A percentile compares a stretch with the other conserved stretches of the same genome.
phyloP scores from a whole-genome alignment of 2,329 filamentous ascomycete species.

The Chrysoporthe austroafricana region DNA sequence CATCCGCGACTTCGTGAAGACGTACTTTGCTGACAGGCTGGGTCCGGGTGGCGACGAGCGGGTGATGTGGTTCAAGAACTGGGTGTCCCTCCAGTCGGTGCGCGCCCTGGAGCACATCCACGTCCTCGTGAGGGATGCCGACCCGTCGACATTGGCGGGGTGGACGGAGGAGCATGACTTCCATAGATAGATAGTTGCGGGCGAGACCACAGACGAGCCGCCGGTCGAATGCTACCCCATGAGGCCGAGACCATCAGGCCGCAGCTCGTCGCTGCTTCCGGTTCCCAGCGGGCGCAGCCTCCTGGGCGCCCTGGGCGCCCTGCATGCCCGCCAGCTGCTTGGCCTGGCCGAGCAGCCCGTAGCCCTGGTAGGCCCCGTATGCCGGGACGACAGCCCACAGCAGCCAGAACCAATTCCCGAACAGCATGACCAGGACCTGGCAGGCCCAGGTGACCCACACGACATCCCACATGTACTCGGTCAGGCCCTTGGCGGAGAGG shows the following conservation, averaged over 20 bases:
- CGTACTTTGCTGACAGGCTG: slow-evolving; percentile 67
- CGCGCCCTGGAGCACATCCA: slow-evolving; percentile 89
- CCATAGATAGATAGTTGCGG: slow-evolving; percentile 33
- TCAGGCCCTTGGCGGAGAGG: slow-evolving; percentile 82
- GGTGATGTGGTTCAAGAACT: slow-evolving; percentile 92
- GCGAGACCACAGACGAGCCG: neutral
- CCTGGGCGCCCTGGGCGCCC: slow-evolving; percentile 40
- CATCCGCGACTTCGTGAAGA: slow-evolving; percentile 71
- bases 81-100: slow-evolving; percentile 85
- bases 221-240: neutral
- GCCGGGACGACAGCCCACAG: slow-evolving; percentile 59
- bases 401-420: slow-evolving; percentile 77
- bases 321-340: slow-evolving; percentile 57
- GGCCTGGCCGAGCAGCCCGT: slow-evolving; percentile 56
- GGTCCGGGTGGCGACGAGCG: slow-evolving; percentile 51
- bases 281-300: slow-evolving; percentile 49
- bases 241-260: slow-evolving; percentile 37
- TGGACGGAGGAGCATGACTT: slow-evolving; percentile 56
- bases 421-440: slow-evolving; percentile 69
- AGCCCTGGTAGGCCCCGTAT: slow-evolving; percentile 59
- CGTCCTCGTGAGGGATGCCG: slow-evolving; percentile 65
- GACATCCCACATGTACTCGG: slow-evolving; percentile 98
- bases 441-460: slow-evolving; percentile 92
- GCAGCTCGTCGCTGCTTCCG: slow-evolving; percentile 58
- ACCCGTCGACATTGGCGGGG: slow-evolving; percentile 53